Conservation (phyloP, 768 basidiomycete genomes). For the Hygrocybe punicea region DNA sequence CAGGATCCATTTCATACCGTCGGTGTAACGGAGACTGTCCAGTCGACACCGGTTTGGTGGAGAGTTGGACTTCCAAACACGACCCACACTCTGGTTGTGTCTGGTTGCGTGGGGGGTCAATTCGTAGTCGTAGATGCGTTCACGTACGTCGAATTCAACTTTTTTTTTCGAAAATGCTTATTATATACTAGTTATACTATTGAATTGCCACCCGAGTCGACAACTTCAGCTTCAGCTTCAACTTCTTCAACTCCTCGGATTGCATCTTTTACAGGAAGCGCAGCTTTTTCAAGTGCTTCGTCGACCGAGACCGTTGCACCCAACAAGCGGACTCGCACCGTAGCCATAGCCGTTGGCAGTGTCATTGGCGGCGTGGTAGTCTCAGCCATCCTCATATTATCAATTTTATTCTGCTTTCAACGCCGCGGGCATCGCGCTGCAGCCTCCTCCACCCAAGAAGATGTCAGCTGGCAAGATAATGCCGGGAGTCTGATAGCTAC, state of each 20-base stretch:
- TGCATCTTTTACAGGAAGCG: too few species aligned
- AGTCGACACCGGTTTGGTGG: slow-evolving; percentile 38
- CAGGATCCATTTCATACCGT: background rate
- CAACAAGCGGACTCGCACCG: background rate
- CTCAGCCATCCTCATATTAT: background rate
- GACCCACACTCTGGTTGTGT: slow-evolving; percentile 37
- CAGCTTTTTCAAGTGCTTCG: background rate
- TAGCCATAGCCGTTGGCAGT: background rate
- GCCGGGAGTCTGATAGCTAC: background rate
- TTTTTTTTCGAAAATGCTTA: background rate
- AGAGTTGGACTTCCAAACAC: slow-evolving; percentile 32
- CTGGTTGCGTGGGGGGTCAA: slow-evolving; percentile 35
- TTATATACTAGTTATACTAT: too few species aligned
- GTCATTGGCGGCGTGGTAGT: background rate
- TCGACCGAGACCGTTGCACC: background rate
- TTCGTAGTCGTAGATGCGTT: slow-evolving; percentile 41
- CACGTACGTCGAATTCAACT: slow-evolving; percentile 29
- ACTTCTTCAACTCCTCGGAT: too few species aligned
- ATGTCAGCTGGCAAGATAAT: background rate
- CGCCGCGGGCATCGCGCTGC: background rate
- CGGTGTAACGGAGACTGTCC: slow-evolving; percentile 32
- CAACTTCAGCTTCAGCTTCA: too few species aligned
- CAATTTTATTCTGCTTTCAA: background rate
- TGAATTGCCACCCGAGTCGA: too few species aligned
- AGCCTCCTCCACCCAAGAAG: too few species aligned